Conservation (phyloP, 169 alveolate species). For the Eimeria zaria region DNA sequence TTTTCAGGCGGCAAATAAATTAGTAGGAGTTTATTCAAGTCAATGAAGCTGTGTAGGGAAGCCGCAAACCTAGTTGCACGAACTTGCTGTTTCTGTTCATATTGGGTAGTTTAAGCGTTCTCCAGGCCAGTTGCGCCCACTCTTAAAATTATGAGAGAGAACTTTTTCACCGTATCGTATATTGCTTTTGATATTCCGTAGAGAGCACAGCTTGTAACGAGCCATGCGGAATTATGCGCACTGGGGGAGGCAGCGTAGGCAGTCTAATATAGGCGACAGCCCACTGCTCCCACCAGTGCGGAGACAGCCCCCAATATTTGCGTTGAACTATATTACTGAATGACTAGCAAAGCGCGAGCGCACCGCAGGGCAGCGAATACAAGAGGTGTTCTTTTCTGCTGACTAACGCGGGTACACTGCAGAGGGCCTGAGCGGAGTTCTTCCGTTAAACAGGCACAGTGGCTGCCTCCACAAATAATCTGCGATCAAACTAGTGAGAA, state of each 20-base stretch:
- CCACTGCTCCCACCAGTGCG: background rate
- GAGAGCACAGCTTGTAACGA: background rate
- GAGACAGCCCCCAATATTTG: background rate
- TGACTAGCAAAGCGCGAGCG: background rate
- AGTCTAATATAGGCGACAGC: background rate
- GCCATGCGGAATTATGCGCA: background rate
- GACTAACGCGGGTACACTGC: background rate
- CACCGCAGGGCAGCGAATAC: background rate
- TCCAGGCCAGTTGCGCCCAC: background rate
- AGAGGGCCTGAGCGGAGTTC: background rate
- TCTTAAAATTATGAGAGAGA: background rate
- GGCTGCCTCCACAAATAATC: background rate
- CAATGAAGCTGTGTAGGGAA: background rate
- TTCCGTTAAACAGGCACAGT: background rate
- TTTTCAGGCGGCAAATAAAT: background rate
- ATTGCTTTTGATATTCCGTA: background rate
- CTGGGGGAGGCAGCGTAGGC: background rate
- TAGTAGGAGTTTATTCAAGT: background rate
- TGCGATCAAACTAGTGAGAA: background rate
- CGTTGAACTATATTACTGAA: background rate
- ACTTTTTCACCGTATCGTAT: background rate
- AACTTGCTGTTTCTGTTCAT: background rate
- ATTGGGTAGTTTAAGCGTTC: background rate
- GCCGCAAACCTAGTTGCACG: background rate
- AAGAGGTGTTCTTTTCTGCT: background rate